These are phyloP conservation scores for Mortierella hygrophila DNA, from an alignment of 192 early-diverging fungal genomes.

Conservation along the genomic window DNA sequence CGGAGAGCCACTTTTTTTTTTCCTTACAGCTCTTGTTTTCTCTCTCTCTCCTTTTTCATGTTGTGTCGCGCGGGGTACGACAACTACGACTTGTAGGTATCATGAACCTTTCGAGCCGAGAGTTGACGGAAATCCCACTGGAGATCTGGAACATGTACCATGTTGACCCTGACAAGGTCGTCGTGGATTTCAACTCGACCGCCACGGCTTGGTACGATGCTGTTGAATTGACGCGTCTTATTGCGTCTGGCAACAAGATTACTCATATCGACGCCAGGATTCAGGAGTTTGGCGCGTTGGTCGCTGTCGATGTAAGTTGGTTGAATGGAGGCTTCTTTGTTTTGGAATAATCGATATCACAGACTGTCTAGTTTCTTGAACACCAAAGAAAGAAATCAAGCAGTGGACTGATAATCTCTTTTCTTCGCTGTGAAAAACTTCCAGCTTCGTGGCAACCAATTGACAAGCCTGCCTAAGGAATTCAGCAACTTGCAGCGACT, in stretches of 20 bases:
- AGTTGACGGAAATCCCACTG: constrained; percentile 60
- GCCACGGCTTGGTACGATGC: constrained; percentile 63
- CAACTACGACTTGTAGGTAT: constrained; percentile 42
- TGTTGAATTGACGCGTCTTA: constrained; percentile 63
- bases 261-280: constrained; percentile 60
- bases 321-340: neutral
- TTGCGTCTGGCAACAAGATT: constrained; percentile 66
- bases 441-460: constrained; percentile 64
- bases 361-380: too few species aligned
- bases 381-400: neutral
- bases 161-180: constrained; percentile 61
- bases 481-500: constrained; percentile 54
- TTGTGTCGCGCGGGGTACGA: neutral
- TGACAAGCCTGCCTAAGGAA: constrained; percentile 56
- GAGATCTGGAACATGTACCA: constrained; percentile 72
- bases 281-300: constrained; percentile 63
- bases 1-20: neutral
- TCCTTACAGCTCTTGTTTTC: neutral
- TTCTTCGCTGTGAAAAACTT: neutral
- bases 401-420: neutral
- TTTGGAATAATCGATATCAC: too few species aligned
- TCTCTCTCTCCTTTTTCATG: neutral
- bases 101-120: constrained; percentile 63
- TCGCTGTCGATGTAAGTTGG: constrained; percentile 62
- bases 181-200: constrained; percentile 62